Conservation (phyloP, 768 basidiomycete species). For the Clathrus columnatus region DNA sequence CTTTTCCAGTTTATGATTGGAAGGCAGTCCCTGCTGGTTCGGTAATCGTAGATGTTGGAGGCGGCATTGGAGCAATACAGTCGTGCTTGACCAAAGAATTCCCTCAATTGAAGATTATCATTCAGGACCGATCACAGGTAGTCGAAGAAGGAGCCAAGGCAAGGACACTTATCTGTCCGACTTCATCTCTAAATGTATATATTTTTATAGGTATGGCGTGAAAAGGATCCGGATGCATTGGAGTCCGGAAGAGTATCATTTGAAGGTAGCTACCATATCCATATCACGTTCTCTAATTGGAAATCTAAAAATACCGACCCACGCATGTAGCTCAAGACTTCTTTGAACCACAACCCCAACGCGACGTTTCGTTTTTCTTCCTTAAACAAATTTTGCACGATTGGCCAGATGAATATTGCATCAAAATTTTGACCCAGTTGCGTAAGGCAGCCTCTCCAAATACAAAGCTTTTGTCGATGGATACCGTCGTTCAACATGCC, state of each 20-base stretch:
- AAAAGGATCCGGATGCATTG: neutral
- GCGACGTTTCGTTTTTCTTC: constrained; percentile 29
- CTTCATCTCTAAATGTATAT: neutral
- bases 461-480: constrained; percentile 35
- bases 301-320: too few species aligned
- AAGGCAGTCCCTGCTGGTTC: constrained; percentile 13
- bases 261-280: constrained; percentile 5
- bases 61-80: constrained; percentile 21
- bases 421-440: constrained; percentile 29
- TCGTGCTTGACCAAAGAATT: constrained; percentile 17
- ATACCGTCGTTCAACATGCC: constrained; percentile 28
- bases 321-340: constrained; percentile 31
- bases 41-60: constrained; percentile 28
- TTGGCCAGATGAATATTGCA: constrained; percentile 27
- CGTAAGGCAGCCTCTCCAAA: constrained; percentile 26
- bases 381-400: constrained; percentile 31
- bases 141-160: constrained; percentile 18
- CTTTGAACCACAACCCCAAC: constrained; percentile 28
- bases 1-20: constrained; percentile 27
- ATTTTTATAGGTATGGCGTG: constrained; percentile 10
- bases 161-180: neutral
- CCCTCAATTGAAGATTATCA: constrained; percentile 20
- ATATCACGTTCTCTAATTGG: too few species aligned
- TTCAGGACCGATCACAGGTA: constrained; percentile 24
- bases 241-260: constrained; percentile 7